Conservation (phyloP, 1,284 basidiomycete genomes). For the Lignosus rhinocerotis region DNA sequence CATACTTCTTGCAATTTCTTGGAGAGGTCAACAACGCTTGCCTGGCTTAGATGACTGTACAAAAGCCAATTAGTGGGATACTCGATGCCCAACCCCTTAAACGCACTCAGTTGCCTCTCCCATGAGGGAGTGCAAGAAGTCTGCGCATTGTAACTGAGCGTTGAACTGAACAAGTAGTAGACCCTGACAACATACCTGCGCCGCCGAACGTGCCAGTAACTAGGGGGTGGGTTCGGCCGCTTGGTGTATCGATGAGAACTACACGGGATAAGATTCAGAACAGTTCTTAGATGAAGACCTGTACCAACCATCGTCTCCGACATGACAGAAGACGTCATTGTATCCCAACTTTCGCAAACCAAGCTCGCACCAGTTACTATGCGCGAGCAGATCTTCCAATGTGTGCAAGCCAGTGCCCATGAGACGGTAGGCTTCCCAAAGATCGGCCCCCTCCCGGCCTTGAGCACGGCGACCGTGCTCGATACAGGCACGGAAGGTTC, state of each 20-base stretch:
- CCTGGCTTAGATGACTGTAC: constrained; percentile 59
- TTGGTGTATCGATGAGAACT: constrained; percentile 68
- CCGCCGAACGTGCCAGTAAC: constrained; percentile 83
- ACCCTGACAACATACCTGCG: constrained; percentile 7
- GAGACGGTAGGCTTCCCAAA: constrained; percentile 74
- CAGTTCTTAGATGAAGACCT: neutral
- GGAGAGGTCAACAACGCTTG: constrained; percentile 80
- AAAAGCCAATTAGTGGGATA: neutral
- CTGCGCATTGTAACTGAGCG: constrained; percentile 43
- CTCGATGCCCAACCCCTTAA: neutral
- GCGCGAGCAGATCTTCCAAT: constrained; percentile 77
- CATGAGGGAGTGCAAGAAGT: constrained; percentile 73
- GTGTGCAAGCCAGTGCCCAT: constrained; percentile 75
- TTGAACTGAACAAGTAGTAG: no score
- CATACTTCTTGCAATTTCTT: constrained; percentile 60
- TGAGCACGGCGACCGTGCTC: constrained; percentile 56
- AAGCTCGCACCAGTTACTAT: constrained; percentile 81
- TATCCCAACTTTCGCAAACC: constrained; percentile 74
- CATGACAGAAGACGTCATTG: constrained; percentile 79
- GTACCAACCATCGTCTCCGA: constrained; percentile 67
- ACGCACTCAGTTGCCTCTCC: constrained; percentile 47
- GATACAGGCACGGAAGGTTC: constrained; percentile 66
- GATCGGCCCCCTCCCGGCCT: constrained; percentile 54
- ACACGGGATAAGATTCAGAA: neutral
- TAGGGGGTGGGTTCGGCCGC: constrained; percentile 72